Evolutionary conservation across 2,329 filamentous ascomycete genomes (phyloP).

Genomic region (Thermomyces lanuginosus): DNA sequence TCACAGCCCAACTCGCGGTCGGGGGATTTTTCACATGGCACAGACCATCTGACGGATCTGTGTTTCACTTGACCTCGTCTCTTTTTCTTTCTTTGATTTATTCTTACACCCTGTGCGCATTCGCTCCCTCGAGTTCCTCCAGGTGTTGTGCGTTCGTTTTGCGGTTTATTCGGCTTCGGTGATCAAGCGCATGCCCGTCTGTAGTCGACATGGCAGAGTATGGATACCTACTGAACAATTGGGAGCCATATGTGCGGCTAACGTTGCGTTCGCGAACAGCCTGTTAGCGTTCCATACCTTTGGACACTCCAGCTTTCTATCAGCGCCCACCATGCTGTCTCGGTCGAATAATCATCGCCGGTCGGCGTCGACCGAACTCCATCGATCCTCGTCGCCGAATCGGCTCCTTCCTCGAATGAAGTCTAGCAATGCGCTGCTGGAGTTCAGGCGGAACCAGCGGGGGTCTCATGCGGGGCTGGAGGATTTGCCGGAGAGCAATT

Average conservation of each 20-base stretch:
- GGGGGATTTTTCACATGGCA: too few species aligned
- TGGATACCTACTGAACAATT: slow-evolving; percentile 8
- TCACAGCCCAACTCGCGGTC: too few species aligned
- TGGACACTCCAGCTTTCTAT: slow-evolving; percentile 18
- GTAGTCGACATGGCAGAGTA: slow-evolving; percentile 27
- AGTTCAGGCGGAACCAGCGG: slow-evolving; percentile 13
- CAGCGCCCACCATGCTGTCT: slow-evolving; percentile 23
- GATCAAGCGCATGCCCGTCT: too few species aligned
- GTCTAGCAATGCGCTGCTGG: slow-evolving; percentile 27
- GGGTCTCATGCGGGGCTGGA: slow-evolving; percentile 14
- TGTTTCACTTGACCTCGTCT: too few species aligned
- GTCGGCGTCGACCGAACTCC: slow-evolving; percentile 22
- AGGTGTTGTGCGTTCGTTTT: too few species aligned
- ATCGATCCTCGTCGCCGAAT: slow-evolving; percentile 19
- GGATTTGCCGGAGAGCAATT: slow-evolving; percentile 22
- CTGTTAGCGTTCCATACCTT: slow-evolving; percentile 25
- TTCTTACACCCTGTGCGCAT: too few species aligned
- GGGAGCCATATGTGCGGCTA: slow-evolving; percentile 8
- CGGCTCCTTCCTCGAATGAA: slow-evolving; percentile 28
- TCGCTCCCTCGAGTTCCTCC: too few species aligned
- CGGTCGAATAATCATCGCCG: slow-evolving; percentile 21
- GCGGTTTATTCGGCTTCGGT: too few species aligned
- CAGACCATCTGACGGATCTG: too few species aligned
- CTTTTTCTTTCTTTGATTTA: too few species aligned
- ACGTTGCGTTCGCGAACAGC: slow-evolving; percentile 9